Evolutionary conservation across 2,329 filamentous ascomycete species (phyloP), one percentile per base, ranked within the genome.

Genomic region (Epichloe brachyelytri): DNA sequence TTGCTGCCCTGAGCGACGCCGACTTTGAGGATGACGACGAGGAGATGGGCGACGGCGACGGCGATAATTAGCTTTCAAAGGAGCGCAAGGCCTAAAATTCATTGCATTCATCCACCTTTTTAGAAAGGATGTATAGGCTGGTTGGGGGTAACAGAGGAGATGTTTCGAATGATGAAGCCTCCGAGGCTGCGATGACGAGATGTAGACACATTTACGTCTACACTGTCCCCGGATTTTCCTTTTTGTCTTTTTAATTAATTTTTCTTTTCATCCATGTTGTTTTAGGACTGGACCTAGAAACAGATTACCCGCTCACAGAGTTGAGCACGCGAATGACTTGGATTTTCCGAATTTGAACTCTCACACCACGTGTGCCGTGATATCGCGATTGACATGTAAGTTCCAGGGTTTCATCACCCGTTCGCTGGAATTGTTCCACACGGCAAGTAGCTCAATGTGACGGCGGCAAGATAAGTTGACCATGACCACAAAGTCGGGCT

Each of bases 1-100:
- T 79, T 51, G 82, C 83, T 48, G 77, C 78, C 11, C 64, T 85
- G 62, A 82, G 71, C 60, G 87, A 90, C 54, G 64, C 79, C 43
- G 84, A 90, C 56, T 84, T 88, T 57, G 85, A 88, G 61, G 64
- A 75, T 15, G 53, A 53, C 20, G 43, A 51, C 8, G 75, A 74
- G 7, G 79, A 80, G 75, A 77, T 47, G 75, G 75, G 73, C 2
- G 67, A 68, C 46, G 65, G 63, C 17, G 63, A 65, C 30, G 63
- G 61, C 5, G 65, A 73, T 41, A 71, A 75, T 54, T 73, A 70
- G 48, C 65, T 65, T 46, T 60, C 59, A 54, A 72, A 73, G 65
- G 73, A 72, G 65, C 60, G 63, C 54, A 73, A 72, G 65, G 63
- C 65, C 50, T 71, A 64, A 64, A 26, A 37, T 26, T 26, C 7